Conservation (phyloP, 78 protist species). For the Dictyostelium brefeldianum region DNA sequence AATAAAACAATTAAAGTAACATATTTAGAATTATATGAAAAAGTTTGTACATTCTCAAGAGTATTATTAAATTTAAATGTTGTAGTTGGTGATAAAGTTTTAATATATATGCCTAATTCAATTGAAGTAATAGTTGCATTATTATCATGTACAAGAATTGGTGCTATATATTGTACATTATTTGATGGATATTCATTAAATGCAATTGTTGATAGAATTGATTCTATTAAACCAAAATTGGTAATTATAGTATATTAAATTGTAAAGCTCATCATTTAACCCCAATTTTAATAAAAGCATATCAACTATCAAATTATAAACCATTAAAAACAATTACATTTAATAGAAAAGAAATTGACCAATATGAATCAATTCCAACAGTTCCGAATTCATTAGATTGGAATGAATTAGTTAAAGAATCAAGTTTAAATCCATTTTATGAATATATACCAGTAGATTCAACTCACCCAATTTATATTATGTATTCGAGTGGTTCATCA, state of each 20-base stretch:
- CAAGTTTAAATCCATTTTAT: not conserved
- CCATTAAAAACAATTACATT: constrained; percentile 11
- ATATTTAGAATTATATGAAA: constrained; percentile 5
- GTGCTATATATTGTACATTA: constrained; percentile 86
- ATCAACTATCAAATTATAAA: not conserved
- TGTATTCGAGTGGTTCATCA: constrained; percentile 95
- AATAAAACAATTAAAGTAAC: constrained; percentile 7
- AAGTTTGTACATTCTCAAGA: constrained; percentile 85
- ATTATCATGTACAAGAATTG: constrained; percentile 97
- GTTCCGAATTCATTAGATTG: constrained; percentile 44
- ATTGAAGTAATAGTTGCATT: constrained; percentile 78
- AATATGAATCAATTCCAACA: not conserved
- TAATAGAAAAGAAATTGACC: not conserved
- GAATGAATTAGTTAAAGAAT: not conserved
- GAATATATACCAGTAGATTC: constrained; percentile 67
- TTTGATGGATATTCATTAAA: not conserved
- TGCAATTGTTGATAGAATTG: not conserved
- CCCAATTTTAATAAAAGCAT: constrained; percentile 21
- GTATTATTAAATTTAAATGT: constrained; percentile 83
- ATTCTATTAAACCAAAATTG: not conserved
- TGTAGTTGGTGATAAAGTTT: constrained; percentile 89
- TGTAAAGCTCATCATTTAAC: too few species aligned
- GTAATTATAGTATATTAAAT: not conserved
- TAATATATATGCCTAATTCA: constrained; percentile 93
- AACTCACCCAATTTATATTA: constrained; percentile 89